phyloP scores from a whole-genome alignment of 2,329 filamentous ascomycete species.

The Colletotrichum sp. region DNA sequence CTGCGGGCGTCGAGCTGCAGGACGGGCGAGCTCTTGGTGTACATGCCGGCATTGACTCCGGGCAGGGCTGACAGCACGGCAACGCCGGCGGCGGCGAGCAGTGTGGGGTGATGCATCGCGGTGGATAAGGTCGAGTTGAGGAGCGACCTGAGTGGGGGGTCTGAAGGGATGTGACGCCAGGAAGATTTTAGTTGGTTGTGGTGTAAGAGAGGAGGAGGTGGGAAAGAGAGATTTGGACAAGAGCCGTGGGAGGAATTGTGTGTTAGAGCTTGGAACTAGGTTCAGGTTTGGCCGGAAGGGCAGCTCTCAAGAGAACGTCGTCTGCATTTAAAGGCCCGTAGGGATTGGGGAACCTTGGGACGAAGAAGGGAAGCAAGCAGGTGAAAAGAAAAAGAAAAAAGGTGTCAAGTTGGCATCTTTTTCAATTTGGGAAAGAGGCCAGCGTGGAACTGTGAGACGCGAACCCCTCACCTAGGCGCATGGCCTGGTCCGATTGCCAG shows the following conservation, averaged over 20 bases:
- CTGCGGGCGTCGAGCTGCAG: constrained; percentile 79
- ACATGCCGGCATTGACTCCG: constrained; percentile 73
- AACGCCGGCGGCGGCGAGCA: constrained; percentile 60
- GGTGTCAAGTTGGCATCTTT: constrained; percentile 28
- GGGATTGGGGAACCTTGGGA: background rate
- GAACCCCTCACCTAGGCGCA: constrained; percentile 7
- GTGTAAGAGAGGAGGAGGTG: background rate
- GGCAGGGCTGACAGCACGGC: constrained; percentile 71
- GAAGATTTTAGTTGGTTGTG: background rate
- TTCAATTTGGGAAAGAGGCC: constrained; percentile 42
- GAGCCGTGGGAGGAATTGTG: background rate
- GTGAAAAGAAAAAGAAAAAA: background rate
- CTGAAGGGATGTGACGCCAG: constrained; percentile 16
- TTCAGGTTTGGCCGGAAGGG: background rate
- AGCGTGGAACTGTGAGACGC: constrained; percentile 41
- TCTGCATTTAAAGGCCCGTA: background rate
- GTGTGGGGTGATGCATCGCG: constrained; percentile 59
- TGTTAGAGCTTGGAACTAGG: background rate
- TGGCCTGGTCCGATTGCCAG: background rate
- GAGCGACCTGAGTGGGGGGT: background rate
- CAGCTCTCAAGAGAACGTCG: background rate
- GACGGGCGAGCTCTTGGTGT: constrained; percentile 86
- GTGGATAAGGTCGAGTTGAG: constrained; percentile 13
- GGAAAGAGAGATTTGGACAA: background rate
- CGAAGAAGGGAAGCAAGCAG: background rate